Base-by-base conservation (phyloP, 176 grass and related monocot genomes). In the maize (Zea mays) region DNA sequence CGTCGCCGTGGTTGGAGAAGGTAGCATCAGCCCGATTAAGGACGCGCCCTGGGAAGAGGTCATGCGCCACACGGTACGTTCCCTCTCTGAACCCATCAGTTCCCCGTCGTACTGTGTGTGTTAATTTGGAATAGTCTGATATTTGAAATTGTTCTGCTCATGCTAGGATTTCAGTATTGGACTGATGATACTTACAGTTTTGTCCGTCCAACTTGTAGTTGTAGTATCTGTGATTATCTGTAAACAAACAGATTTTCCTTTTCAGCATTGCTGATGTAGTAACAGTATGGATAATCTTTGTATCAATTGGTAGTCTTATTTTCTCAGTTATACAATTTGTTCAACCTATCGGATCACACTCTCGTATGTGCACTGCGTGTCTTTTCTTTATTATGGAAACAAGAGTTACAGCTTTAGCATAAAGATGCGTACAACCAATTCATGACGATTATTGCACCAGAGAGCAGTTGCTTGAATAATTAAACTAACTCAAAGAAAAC, bases 1-100 rank as follows among this genome's bases (percentile, higher is more conserved):
- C 69, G 83, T 92, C 13, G 64, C 87, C 6, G 42, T 98, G 36
- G 91, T 94, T 3, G 91, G 87, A 37, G 89, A 94, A 55, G 87
- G 83, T 46, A 98, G 83, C 74, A 63, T 88, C 5, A 98, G 91
- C 62, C 89, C 91, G 58, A 84, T 94, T 43, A 92, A 85, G 62
- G 67, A 84, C 33, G 78, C 89, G 20, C 85, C 95, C 36, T 98
- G 85, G 91, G 89, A 94, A 64, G 85, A 98, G 71, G 89, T 98
- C 71, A 98, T 98, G 91, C 91, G 48, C 41, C 95, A 98, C 17
- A 92, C 91, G 61, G 89, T 98, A 82, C 34, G 83, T 46, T 4
- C 42, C 65, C 36, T 39, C 72, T 81, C 55, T 76, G 41, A 81
- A 73, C 60, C 41, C 40, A 16, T 41, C 59, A 75, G 7, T 61